These are phyloP conservation scores for Pinguiococcus pyrenoidosus DNA, from an alignment of 108 stramenopile genomes.

Conservation along the genomic window DNA sequence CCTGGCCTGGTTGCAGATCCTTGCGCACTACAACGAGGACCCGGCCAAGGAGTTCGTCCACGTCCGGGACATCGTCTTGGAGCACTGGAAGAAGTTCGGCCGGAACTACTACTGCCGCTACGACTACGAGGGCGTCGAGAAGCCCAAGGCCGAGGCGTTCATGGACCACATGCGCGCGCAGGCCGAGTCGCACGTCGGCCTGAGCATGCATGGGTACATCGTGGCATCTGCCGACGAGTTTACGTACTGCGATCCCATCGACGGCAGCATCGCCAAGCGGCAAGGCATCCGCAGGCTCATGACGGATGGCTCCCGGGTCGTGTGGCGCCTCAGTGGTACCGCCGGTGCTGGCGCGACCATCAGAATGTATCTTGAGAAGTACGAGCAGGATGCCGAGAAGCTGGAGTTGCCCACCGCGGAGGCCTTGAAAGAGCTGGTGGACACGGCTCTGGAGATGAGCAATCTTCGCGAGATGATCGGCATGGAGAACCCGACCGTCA, in stretches of 20 bases:
- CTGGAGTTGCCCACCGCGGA: slow-evolving; percentile 48
- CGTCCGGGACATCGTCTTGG: slow-evolving; percentile 83
- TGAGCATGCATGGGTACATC: slow-evolving; percentile 51
- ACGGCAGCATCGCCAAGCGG: slow-evolving; percentile 69
- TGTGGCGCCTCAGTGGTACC: slow-evolving; percentile 97
- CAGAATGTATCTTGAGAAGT: slow-evolving; percentile 97
- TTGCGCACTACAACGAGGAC: slow-evolving; percentile 71
- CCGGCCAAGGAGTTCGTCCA: slow-evolving; percentile 48
- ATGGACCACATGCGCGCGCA: slow-evolving; percentile 80
- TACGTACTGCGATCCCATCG: slow-evolving; percentile 89
- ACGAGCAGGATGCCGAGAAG: slow-evolving; percentile 56
- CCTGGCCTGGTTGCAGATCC: slow-evolving; percentile 89
- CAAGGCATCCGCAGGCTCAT: slow-evolving; percentile 91
- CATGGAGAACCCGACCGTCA: slow-evolving; percentile 88
- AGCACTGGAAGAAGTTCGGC: slow-evolving; percentile 90
- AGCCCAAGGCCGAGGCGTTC: slow-evolving; percentile 62
- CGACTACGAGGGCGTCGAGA: slow-evolving; percentile 94
- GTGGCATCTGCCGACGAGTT: slow-evolving; percentile 87
- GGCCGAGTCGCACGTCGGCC: neutral
- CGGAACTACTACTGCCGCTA: slow-evolving; percentile 96
- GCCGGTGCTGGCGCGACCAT: slow-evolving; percentile 96
- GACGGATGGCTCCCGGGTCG: slow-evolving; percentile 80
- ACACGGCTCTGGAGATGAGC: slow-evolving; percentile 67
- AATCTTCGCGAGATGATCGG: slow-evolving; percentile 78
- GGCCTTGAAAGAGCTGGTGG: slow-evolving; percentile 58